Evolutionary conservation across 139 green algal species (phyloP), one percentile per base, ranked within the genome.

Genomic region (Chlorella sp.): DNA sequence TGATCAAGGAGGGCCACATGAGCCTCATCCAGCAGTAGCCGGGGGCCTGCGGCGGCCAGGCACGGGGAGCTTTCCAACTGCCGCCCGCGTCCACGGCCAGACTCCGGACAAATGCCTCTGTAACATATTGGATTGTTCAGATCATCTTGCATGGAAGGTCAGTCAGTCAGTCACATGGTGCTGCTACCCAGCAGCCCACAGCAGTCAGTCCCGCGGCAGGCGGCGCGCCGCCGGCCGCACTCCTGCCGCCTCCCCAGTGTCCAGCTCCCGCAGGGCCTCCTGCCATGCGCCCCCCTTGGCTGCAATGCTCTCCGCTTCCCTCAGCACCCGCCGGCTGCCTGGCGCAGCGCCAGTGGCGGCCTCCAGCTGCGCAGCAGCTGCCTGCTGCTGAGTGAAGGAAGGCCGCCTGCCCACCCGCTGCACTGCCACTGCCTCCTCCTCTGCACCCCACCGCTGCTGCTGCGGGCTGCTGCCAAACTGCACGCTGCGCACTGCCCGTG

Each of bases 1-100:
- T 95, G n/a, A 83, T 92, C 1, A 84, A 82, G 40, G 92, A 95
- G 44, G 90, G 89, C 4, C 91, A 94, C 83, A 91, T 94, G 88
- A 89, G 80, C 28, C 85, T 95, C n/a, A 90, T 70, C 64, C n/a
- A 70, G 32, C 64, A 70, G 64, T 36, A 36, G 62, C 22, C 22
- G 2, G 14, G 60, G 14, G 26, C 60, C 32, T 20, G 60, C 60
- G 60, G 26, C 60, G 34, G 24, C 60, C 34, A 24, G 22, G 60
- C 19, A 54, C n/a, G n/a, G n/a, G n/a, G n/a, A n/a, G n/a, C n/a
- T n/a, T n/a, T n/a, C n/a, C n/a, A n/a, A n/a, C n/a, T n/a, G n/a
- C n/a, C n/a, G n/a, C n/a, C n/a, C n/a, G n/a, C n/a, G n/a, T n/a
- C n/a, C n/a, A n/a, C n/a, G n/a, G n/a, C n/a, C n/a, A n/a, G n/a